Conservation (phyloP, 2,329 filamentous ascomycete species). For the Dactylellina parvicollis region DNA sequence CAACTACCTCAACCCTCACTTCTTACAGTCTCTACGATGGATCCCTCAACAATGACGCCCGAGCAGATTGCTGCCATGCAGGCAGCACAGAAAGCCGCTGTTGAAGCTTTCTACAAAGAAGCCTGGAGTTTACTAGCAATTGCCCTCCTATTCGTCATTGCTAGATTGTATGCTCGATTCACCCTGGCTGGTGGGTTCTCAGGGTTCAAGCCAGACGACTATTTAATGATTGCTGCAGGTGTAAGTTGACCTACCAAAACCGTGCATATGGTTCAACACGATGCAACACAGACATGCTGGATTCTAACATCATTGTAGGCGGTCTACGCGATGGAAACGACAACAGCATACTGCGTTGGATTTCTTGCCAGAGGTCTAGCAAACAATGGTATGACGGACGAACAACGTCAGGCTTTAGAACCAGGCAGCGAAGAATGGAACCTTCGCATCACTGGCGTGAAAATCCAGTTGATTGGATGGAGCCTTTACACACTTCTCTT, state of each 20-base stretch:
- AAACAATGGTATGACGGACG: constrained; percentile 69
- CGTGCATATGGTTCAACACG: neutral
- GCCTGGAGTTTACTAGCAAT: constrained; percentile 66
- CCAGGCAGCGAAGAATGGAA: constrained; percentile 64
- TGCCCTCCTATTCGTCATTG: constrained; percentile 65
- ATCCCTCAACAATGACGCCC: constrained; percentile 41
- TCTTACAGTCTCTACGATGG: constrained; percentile 30
- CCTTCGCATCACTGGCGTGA: constrained; percentile 66
- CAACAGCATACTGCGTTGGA: constrained; percentile 65
- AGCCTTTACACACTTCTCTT: constrained; percentile 66
- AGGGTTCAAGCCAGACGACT: constrained; percentile 70
- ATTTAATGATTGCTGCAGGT: constrained; percentile 68
- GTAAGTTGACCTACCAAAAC: constrained; percentile 62
- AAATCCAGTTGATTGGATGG: constrained; percentile 68
- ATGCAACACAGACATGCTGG: neutral
- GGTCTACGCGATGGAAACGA: constrained; percentile 66
- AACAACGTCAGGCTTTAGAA: constrained; percentile 64
- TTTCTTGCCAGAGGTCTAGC: constrained; percentile 66
- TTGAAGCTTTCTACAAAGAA: constrained; percentile 62
- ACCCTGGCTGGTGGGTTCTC: constrained; percentile 63
- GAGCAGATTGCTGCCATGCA: constrained; percentile 51
- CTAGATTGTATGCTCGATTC: constrained; percentile 67
- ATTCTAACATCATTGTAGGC: constrained; percentile 60
- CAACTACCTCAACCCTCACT: neutral
- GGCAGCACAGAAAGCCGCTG: constrained; percentile 39